Evolutionary conservation across 768 basidiomycete genomes (phyloP), one percentile per base, ranked within the genome.

Genomic region (Boletus vermiculosoides): DNA sequence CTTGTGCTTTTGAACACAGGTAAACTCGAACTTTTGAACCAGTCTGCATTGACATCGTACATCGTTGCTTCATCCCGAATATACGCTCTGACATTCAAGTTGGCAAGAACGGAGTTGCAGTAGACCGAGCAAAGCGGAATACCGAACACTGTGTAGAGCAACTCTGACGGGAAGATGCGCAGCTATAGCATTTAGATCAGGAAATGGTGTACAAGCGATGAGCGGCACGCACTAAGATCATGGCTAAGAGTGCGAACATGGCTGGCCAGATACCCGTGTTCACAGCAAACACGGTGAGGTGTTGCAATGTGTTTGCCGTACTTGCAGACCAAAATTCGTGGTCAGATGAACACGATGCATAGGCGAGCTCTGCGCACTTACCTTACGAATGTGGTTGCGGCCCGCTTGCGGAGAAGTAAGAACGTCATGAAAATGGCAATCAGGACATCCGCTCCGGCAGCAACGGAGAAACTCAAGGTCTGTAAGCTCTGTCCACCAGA

Each of bases 251-350:
- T 11, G 77, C 71, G 5, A 65, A 70, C 0, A 79, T 78, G 55
- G 85, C 83, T 12, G 82, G 75, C 15, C 78, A 80, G 18, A 84
- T 75, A 0, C 81, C 75, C 0, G 46, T 56, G 2, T 64, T 64
- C 16, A 66, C 42, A 0, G 56, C 46, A 15, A 66, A 64, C 6
- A 64, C 28, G 3, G 31, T 39, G 4, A 66, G 45, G 25, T 54
- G 54, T 33, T 56, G 56, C 13, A 66, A 36, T 18, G 50, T 25
- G 42, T 50, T 34, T 7, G 25, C 20, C 5, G 54, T 63, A 2
- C 64, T 65, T 53, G 33, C 10, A 9, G 1, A 16, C 11, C 22
- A 33, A 31, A 9, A 25, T 23, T 16, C 44, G 25, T 5, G 16
- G 25, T 54, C 47, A 54, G 20, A 13, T 36, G 8, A 8, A 33